Percentiles rank a stretch among this genome's conserved stretches.
phyloP scores from a whole-genome alignment of 2,329 filamentous ascomycete species.

The Raffaelea albimanens region DNA sequence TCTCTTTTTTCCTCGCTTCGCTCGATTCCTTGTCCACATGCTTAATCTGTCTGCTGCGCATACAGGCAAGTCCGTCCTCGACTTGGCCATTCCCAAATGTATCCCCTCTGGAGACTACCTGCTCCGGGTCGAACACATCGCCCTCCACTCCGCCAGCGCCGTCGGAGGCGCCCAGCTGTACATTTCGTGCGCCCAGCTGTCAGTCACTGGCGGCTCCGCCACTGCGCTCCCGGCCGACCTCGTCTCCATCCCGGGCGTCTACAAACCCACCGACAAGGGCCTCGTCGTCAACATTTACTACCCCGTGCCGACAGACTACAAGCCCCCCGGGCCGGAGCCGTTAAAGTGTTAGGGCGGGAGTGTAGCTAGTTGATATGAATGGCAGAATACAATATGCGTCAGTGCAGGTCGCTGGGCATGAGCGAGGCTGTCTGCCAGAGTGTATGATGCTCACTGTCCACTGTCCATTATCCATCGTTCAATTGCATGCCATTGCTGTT shows the following conservation, averaged over 20 bases:
- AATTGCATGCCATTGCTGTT: too few relatives aligned
- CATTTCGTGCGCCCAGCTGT: conserved; percentile 21
- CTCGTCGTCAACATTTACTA: conserved; percentile 30
- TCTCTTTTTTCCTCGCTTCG: too few relatives aligned
- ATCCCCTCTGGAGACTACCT: conserved; percentile 25
- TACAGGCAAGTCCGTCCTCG: conserved; percentile 16
- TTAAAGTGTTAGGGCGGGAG: conserved; percentile 8
- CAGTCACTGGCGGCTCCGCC: conserved; percentile 17
- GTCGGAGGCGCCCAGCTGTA: conserved; percentile 25
- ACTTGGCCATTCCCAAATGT: conserved; percentile 22
- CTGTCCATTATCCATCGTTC: too few relatives aligned
- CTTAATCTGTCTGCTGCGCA: too few relatives aligned
- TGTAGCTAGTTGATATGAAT: too few relatives aligned
- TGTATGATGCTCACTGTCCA: too few relatives aligned
- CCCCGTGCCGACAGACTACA: conserved; percentile 27
- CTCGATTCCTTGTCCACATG: too few relatives aligned
- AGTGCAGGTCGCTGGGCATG: too few relatives aligned
- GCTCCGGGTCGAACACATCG: conserved; percentile 26
- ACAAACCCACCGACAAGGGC: conserved; percentile 19
- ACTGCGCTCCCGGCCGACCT: conserved; percentile 9
- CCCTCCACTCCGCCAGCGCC: conserved; percentile 20
- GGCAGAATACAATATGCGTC: too few relatives aligned
- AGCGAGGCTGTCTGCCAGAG: too few relatives aligned
- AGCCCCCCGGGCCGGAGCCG: conserved; percentile 12
- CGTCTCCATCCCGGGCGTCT: conserved; percentile 21